Base-by-base conservation (phyloP, 1,139 yeast genomes). In the Debaryomyces psychrophilus region DNA sequence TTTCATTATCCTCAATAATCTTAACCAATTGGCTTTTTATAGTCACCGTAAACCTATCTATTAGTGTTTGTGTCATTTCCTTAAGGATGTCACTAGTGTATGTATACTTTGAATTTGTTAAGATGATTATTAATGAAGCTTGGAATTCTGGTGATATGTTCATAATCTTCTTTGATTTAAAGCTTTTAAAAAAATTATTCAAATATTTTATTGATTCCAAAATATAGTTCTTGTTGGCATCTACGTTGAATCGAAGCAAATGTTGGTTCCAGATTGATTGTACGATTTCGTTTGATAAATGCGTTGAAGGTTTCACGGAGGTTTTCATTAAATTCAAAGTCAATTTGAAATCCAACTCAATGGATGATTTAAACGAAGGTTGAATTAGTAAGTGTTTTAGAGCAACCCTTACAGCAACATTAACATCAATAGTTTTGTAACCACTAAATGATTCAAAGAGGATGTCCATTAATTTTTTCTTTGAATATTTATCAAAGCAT, bases 361-460 rank as follows among this genome's bases (percentile, higher is more conserved):
- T 51, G 0, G 53, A 53, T 0, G 88, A 76, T 51, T 68, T 81
- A 53, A 69, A 77, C 0, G 87, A 75, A 5, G 87, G 85, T 7
- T 71, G 67, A 2, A 54, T 48, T 14, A 82, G 56, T 18, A 82
- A 54, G 47, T 76, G 75, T 3, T 53, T 36, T 9, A 80, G 53
- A 3, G 64, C 48, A 4, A 38, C 38, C 37, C 64, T 51, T 1
- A 58, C 42, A 0, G 60, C 36, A 5, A 45, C 39, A 3, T 50
- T 55, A 14, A 11, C 9, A 15, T 9, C 37, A n/a, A 35, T 35
- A 4, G 43, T 39, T 1, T 33, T 46, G 5, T 35, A 15, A 20
- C 34, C 15, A 2, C 43, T 38, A 29, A 45, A 46, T 39, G 46
- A 26, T 0, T 50, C 49, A 6, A 57, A 48, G 15, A 81, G 52